Evolutionary conservation across 345 rosid species (phyloP).

Genomic region (Corymbia maculata): DNA sequence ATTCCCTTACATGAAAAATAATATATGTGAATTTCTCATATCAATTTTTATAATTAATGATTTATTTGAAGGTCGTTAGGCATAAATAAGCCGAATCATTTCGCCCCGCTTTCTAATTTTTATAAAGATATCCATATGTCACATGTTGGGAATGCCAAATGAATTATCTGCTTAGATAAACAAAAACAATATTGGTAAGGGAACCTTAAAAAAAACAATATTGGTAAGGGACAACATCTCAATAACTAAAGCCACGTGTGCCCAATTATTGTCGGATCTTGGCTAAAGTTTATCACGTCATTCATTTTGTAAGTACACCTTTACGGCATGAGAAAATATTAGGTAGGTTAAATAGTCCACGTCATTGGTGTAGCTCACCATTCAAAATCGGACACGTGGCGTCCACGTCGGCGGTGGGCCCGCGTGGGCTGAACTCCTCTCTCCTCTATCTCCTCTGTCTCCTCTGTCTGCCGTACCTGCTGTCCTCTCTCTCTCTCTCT

Average conservation of each 20-base stretch:
- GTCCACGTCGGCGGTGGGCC: no score
- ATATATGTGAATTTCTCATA: not conserved
- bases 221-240: not conserved
- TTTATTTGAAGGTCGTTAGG: not conserved
- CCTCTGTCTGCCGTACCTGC: no score
- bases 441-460: no score
- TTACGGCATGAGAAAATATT: no score
- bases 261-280: not conserved
- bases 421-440: no score
- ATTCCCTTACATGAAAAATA: not conserved
- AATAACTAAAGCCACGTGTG: not conserved
- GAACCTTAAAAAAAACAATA: not conserved
- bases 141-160: not conserved
- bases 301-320: not conserved
- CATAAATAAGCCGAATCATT: not conserved
- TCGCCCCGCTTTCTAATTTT: not conserved
- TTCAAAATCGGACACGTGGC: no score
- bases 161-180: not conserved
- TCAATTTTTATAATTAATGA: not conserved
- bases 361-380: no score
- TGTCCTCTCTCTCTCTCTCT: no score
- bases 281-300: not conserved
- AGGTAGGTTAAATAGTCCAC: no score
- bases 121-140: not conserved
- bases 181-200: not conserved